Base-by-base conservation (phyloP, 2,329 filamentous ascomycete species). In the Penicillium nordicum region DNA sequence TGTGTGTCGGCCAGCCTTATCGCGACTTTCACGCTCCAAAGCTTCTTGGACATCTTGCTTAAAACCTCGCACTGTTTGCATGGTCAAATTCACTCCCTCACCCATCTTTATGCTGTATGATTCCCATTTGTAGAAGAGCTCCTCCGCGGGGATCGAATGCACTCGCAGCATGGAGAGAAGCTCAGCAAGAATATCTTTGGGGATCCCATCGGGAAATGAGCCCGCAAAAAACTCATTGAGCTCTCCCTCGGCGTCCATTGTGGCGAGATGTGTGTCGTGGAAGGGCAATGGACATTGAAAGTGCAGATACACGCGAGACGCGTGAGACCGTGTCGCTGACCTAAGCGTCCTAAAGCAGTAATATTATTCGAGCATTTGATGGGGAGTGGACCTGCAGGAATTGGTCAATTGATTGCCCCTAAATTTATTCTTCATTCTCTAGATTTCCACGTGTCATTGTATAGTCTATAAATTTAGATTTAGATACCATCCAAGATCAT, bases 81-180 rank as follows among this genome's bases (percentile, higher is more conserved):
- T 80, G 46, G 88, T 84, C 59, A 90, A 77, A 57, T 82, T 86
- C 59, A 87, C 86, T 55, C 91, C 88, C 55, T 95, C 90, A 25
- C 92, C 90, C 87, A 97, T 92, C 75, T 93, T 96, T 72, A 99
- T 88, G 74, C 89, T 92, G 80, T 97, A 97, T 0, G 92, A 93
- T 74, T 99, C 94, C 94, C 94, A 99, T 81, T 97, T 97, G 84
- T 91, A 97, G 75, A 91, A 97, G 27, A 97, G 81, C 71, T 97
- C 94, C 72, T 97, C 87, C 34, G 87, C 82, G 16, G 86, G 84
- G 58, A 97, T 83, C 46, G 85, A 86, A 76, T 97, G 90, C 58
- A 97, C 81, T 53, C 88, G 86, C 77, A 94, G 83, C 71, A 96
- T 95, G 57, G 91, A 95, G 70, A 88, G 83, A 63, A 99, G 80